Base-by-base conservation (phyloP, 768 basidiomycete genomes). In the Phaeolepiota aurea region DNA sequence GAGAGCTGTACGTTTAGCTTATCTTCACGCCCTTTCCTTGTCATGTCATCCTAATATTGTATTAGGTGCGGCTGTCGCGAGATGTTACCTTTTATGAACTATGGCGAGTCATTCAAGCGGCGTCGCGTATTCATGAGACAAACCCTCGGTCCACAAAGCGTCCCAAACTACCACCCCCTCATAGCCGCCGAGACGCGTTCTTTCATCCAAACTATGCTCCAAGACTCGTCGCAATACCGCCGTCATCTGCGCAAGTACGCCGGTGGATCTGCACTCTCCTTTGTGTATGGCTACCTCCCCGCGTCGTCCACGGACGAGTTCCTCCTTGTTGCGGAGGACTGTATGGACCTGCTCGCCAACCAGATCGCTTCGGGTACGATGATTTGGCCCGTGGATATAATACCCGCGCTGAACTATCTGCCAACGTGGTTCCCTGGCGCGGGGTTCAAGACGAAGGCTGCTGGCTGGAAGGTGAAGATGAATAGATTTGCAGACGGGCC, bases 381-480 rank as follows among this genome's bases (percentile, higher is more conserved):
- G 7, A n/a, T 28, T 7, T 28, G 25, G 25, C 25, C 25, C 7
- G 58, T 57, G 14, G 54, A 69, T 38, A 25, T 60, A 3, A 32
- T 50, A 16, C 45, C 47, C 9, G 15, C 40, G 56, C 60, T 71
- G 48, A 53, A 54, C 32, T 46, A 60, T 32, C 50, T 71, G 30
- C 68, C 68, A 4, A 54, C 54, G 10, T 69, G 68, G 68, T 52
- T 70, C 42, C 68, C 68, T n/a, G 69, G 69, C 11, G 68, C 65
- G 13, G 46, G 44, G 1, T 69, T 71, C 55, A 62, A 68, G 50
- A 23, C 44, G 32, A 55, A 52, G 40, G 68, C 65, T 0, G 52
- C 46, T 15, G 50, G 57, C 31, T 65, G 61, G 51, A 31, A 34
- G 13, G 44, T 28, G 25, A 28, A 28, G 25, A 28, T 28, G 25